Conservation (phyloP, 768 basidiomycete genomes). For the Termitomyces sp. region DNA sequence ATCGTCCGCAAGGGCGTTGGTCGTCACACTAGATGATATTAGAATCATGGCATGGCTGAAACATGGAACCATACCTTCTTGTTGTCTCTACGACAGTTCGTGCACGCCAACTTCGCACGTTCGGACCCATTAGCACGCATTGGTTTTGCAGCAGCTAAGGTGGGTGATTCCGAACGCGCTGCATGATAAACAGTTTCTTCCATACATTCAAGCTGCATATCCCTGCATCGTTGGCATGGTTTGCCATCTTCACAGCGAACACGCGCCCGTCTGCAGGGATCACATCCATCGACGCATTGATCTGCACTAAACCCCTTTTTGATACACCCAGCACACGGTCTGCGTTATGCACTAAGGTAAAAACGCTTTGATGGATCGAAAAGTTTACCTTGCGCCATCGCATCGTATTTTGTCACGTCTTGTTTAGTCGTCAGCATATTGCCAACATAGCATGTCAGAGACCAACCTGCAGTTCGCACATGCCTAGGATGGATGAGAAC, state of each 20-base stretch:
- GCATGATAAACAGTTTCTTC: slow-evolving; percentile 31
- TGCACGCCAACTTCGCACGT: slow-evolving; percentile 54
- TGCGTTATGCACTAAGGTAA: slow-evolving; percentile 15
- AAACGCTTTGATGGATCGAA: background rate
- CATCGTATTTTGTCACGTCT: slow-evolving; percentile 63
- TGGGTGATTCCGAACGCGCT: slow-evolving; percentile 18
- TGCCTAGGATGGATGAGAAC: slow-evolving; percentile 30
- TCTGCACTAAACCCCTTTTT: slow-evolving; percentile 48
- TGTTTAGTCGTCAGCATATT: slow-evolving; percentile 10
- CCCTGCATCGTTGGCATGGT: slow-evolving; percentile 48
- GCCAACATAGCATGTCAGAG: slow-evolving; percentile 9
- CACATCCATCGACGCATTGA: slow-evolving; percentile 59
- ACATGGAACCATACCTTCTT: slow-evolving; percentile 42
- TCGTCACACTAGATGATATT: slow-evolving; percentile 46
- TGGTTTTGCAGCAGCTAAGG: slow-evolving; percentile 16
- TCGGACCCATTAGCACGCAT: slow-evolving; percentile 31
- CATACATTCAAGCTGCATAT: slow-evolving; percentile 43
- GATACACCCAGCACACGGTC: slow-evolving; percentile 54
- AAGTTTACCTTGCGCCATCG: slow-evolving; percentile 43
- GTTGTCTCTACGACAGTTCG: slow-evolving; percentile 56
- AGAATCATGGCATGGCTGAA: background rate
- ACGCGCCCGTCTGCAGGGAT: slow-evolving; percentile 52
- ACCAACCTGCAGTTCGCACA: slow-evolving; percentile 55
- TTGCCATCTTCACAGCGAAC: slow-evolving; percentile 45
- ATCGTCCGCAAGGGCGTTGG: slow-evolving; percentile 57